Conservation (phyloP, 2,329 filamentous ascomycete species). For the Fusarium bulbicola region DNA sequence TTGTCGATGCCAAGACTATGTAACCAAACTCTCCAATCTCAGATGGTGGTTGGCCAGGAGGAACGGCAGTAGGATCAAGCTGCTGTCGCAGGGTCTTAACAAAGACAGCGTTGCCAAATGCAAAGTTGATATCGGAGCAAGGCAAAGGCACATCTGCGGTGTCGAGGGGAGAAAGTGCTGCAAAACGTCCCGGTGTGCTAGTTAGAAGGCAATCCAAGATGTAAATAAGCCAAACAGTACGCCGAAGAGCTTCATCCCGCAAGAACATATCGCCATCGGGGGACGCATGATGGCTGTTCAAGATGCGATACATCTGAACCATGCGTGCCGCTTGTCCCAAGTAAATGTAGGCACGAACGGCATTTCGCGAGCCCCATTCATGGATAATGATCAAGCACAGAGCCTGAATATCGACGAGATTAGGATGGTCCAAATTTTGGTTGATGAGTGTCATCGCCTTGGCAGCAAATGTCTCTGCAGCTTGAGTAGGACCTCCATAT, state of each 20-base stretch:
- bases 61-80: slow-evolving; percentile 47
- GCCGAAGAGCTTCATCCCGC: slow-evolving; percentile 68
- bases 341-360: slow-evolving; percentile 70
- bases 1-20: slow-evolving; percentile 67
- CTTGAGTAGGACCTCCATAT: slow-evolving; percentile 64
- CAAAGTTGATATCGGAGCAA: slow-evolving; percentile 69
- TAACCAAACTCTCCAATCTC: slow-evolving; percentile 70
- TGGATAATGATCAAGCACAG: slow-evolving; percentile 69
- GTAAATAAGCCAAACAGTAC: slow-evolving; percentile 70
- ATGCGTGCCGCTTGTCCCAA: slow-evolving; percentile 70
- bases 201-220: slow-evolving; percentile 70
- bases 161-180: slow-evolving; percentile 64
- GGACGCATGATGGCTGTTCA: slow-evolving; percentile 62
- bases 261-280: slow-evolving; percentile 67
- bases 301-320: slow-evolving; percentile 71
- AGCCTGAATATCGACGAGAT: slow-evolving; percentile 68
- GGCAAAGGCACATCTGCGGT: slow-evolving; percentile 65
- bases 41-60: slow-evolving; percentile 50
- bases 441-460: slow-evolving; percentile 67
- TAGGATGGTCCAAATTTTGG: slow-evolving; percentile 67
- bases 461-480: slow-evolving; percentile 67
- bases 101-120: slow-evolving; percentile 67
- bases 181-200: slow-evolving; percentile 67
- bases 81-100: slow-evolving; percentile 64
- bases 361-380: slow-evolving; percentile 70